phyloP scores from a whole-genome alignment of 2,329 filamentous ascomycete species.

The Macrophomina phaseolina region DNA sequence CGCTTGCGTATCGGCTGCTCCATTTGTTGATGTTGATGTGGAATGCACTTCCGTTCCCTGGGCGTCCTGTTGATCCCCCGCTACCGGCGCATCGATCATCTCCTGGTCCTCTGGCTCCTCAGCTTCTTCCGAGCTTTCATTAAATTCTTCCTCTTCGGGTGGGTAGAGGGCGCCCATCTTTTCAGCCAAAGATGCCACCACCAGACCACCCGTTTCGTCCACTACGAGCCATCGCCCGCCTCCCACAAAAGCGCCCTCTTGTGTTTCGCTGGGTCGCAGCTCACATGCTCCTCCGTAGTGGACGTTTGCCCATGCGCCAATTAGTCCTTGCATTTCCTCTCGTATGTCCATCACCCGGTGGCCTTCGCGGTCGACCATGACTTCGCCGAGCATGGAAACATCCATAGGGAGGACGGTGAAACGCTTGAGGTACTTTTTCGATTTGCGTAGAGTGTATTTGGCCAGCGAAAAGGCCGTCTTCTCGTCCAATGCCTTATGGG shows the following conservation, averaged over 20 bases:
- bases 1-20: not conserved
- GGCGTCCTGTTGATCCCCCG: conserved; percentile 3
- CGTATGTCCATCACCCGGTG: conserved; percentile 83
- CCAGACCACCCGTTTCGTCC: conserved; percentile 83
- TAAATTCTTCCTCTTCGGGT: conserved; percentile 39
- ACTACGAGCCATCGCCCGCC: conserved; percentile 78
- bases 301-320: conserved; percentile 89
- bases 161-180: conserved; percentile 81
- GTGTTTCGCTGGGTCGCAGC: conserved; percentile 33
- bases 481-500: conserved; percentile 87
- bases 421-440: conserved; percentile 87
- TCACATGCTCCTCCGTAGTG: conserved; percentile 67
- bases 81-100: conserved; percentile 22
- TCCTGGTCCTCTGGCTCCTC: conserved; percentile 25
- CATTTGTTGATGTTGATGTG: not conserved
- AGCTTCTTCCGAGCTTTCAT: conserved; percentile 34
- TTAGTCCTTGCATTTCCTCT: conserved; percentile 79
- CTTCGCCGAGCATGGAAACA: conserved; percentile 75
- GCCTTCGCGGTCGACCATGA: conserved; percentile 81
- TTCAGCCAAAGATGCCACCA: conserved; percentile 85
- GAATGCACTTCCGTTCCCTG: not conserved
- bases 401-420: conserved; percentile 88
- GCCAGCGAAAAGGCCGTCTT: conserved; percentile 93
- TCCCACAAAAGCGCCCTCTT: conserved; percentile 44
- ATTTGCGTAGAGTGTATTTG: conserved; percentile 95